Evolutionary conservation across 2,329 filamentous ascomycete genomes (phyloP), one percentile per base, ranked within the genome.

Genomic region (Xylariales sp.): DNA sequence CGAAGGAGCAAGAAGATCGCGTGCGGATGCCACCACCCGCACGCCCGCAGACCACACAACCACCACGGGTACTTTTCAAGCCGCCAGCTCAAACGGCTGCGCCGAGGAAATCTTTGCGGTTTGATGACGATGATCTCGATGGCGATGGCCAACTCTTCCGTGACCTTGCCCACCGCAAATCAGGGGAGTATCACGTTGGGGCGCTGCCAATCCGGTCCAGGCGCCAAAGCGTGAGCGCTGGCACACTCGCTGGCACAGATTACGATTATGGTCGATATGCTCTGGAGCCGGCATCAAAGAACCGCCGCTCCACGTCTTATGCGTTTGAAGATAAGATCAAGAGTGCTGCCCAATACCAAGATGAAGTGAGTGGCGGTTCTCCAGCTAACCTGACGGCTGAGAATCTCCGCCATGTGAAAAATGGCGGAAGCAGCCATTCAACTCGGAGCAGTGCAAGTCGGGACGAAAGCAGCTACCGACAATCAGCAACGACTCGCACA

Each of bases 381-480:
- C 51, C 57, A 25, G 50, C 72, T 38, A 67, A 69, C 2, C 56
- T 83, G 40, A 83, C 79, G 4, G 71, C 70, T 2, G 78, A 80
- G 40, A 61, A 65, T 11, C 62, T 83, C 18, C 70, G 66, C 52
- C 72, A 66, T 19, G 67, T 59, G 45, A 69, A 65, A 50, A 67
- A 62, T 44, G 68, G 63, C 41, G 67, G 62, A 6, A 77, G 70
- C 62, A 78, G 72, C 52, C 69, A 69, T 17, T 79, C 72, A 27
- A 81, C 69, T 37, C 70, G 70, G 45, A 81, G 72, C 65, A 79
- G 69, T 45, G 70, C 58, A 16, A 82, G 78, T 53, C 76, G 68
- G 29, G 79, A 82, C 48, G 78, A 82, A 40, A 82, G 78, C 57
- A 78, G 81, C 40, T 80, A 73, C 56, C 71, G 70, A 46, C 73